Evolutionary conservation across 208 protist species (phyloP).

Genomic region (Acanthamoeba healyi): DNA sequence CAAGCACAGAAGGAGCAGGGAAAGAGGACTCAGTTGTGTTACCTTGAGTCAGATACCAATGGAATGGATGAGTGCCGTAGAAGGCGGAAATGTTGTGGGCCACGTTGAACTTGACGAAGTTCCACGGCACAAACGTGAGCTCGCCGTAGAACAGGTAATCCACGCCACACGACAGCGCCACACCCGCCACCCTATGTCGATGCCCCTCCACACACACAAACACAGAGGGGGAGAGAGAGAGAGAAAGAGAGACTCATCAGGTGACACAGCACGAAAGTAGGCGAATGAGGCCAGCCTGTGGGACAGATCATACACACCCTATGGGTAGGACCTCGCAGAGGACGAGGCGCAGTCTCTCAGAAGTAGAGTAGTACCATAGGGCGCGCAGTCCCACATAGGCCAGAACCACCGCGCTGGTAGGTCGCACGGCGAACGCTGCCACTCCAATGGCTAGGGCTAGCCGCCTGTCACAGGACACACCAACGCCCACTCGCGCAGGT

Average conservation of each 20-base stretch:
- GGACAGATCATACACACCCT: neutral
- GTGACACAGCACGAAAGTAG: neutral
- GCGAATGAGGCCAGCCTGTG: conserved; percentile 24
- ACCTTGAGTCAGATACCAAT: conserved; percentile 92
- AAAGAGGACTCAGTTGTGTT: conserved; percentile 83
- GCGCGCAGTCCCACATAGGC: neutral
- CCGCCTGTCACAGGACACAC: neutral
- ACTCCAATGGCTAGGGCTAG: neutral
- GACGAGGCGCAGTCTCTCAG: neutral
- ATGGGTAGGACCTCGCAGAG: neutral
- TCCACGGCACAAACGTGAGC: conserved; percentile 80
- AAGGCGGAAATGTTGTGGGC: conserved; percentile 90
- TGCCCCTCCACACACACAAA: conserved; percentile 62
- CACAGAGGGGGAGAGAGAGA: neutral
- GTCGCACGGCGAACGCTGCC: conserved; percentile 33
- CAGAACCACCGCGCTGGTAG: conserved; percentile 40
- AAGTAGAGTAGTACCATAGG: neutral
- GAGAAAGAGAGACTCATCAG: too few relatives aligned
- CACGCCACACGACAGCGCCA: conserved; percentile 36
- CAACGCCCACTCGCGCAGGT: neutral
- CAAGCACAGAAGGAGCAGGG: conserved; percentile 83
- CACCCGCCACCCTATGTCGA: neutral
- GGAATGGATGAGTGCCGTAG: conserved; percentile 93
- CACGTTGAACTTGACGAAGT: conserved; percentile 94
- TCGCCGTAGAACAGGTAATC: conserved; percentile 82